Percentiles rank a stretch among this genome's conserved stretches.
Evolutionary conservation across 2,329 filamentous ascomycete species (phyloP).

Genomic region (Sordariomycetes sp.): DNA sequence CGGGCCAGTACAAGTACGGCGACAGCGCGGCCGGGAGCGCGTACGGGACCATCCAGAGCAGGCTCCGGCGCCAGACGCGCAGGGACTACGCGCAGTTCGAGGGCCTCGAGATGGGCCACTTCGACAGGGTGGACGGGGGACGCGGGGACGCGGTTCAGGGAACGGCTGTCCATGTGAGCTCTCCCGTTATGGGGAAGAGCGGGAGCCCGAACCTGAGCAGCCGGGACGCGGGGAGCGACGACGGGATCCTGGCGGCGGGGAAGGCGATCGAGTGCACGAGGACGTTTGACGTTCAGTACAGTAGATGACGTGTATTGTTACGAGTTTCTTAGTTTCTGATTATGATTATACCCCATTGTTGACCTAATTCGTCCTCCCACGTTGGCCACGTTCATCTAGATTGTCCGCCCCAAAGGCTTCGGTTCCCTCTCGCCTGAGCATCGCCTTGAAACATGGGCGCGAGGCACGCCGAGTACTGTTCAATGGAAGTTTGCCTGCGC

Average conservation of each 20-base stretch:
- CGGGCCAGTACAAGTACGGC: neutral
- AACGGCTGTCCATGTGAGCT: neutral
- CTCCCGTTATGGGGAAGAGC: no score
- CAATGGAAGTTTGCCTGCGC: no score
- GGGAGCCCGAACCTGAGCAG: neutral
- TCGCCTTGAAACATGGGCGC: no score
- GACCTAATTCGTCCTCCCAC: no score
- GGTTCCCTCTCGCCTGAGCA: no score
- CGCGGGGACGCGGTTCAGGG: no score
- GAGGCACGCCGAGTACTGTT: no score
- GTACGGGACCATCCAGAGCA: neutral
- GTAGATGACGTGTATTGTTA: neutral
- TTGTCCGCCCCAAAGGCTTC: no score
- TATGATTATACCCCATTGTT: no score
- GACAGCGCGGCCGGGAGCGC: neutral
- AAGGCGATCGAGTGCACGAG: neutral
- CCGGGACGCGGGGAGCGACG: neutral
- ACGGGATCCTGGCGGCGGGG: neutral
- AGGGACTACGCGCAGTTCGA: neutral
- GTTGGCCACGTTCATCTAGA: no score
- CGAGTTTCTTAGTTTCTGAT: neutral
- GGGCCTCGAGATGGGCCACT: neutral
- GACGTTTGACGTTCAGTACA: neutral
- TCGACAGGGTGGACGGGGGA: neutral
- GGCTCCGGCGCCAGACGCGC: neutral